Evolutionary conservation across 306 rosid species (phyloP).

Genomic region (Dalbergia cultrata): DNA sequence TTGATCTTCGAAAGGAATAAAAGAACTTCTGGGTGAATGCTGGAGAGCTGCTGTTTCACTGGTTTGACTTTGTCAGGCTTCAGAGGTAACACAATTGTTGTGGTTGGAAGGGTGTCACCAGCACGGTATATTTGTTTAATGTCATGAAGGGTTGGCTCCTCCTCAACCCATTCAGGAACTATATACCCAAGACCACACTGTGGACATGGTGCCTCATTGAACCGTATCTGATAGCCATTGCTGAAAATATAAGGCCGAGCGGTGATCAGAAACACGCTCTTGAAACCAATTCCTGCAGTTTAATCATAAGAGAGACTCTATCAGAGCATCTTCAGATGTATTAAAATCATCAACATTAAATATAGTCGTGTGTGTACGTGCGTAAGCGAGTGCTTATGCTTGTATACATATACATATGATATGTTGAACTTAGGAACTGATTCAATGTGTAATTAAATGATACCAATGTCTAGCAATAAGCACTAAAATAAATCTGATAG

Average conservation of each 20-base stretch:
- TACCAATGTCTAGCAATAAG: no score
- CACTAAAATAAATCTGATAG: no score
- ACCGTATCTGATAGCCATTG: conserved; percentile 80
- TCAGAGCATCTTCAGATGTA: neutral
- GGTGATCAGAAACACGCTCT: conserved; percentile 85
- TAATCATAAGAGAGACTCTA: conserved; percentile 15
- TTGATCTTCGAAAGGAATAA: conserved; percentile 68
- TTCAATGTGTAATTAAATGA: no score
- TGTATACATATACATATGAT: neutral
- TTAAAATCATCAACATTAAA: neutral
- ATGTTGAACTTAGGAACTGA: no score
- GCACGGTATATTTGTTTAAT: conserved; percentile 55
- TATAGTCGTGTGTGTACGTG: neutral
- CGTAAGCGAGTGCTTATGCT: neutral
- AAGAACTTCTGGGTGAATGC: conserved; percentile 64
- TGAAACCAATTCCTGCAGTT: conserved; percentile 88
- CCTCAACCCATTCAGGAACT: conserved; percentile 94
- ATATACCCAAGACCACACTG: conserved; percentile 76
- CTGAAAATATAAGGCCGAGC: conserved; percentile 75
- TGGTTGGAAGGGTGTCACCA: conserved; percentile 55
- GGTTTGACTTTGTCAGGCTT: conserved; percentile 64
- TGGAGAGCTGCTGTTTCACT: conserved; percentile 68
- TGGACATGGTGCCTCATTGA: conserved; percentile 75
- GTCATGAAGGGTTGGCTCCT: conserved; percentile 56
- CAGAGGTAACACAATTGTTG: conserved; percentile 64